A percentile compares a stretch with the other conserved stretches of the same genome.
Conservation (phyloP, 2,329 filamentous ascomycete species). For the Nigrospora osmanthi region DNA sequence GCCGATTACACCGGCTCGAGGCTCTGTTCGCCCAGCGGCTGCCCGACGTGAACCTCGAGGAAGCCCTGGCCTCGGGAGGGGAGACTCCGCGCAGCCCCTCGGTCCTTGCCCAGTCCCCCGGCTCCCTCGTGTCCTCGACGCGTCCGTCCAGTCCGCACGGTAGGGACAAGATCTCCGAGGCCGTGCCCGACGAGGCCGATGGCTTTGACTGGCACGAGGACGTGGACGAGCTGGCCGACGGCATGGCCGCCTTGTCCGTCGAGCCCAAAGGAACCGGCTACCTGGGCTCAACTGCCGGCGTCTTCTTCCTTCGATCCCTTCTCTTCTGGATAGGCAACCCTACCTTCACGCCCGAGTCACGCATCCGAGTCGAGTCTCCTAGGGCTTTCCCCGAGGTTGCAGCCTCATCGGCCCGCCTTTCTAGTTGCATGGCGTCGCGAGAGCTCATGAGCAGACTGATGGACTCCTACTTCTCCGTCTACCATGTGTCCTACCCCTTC, state of each 20-base stretch:
- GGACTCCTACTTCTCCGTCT: constrained; percentile 33
- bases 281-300: constrained; percentile 21
- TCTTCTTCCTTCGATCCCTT: constrained; percentile 20
- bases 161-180: constrained; percentile 13
- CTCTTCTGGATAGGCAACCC: constrained; percentile 16
- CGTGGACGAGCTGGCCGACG: constrained; percentile 21
- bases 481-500: constrained; percentile 35
- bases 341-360: not conserved
- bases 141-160: not conserved
- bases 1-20: constrained; percentile 11
- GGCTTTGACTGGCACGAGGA: constrained; percentile 25
- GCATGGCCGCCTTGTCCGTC: constrained; percentile 27
- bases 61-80: constrained; percentile 5
- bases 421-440: constrained; percentile 12
- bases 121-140: not conserved
- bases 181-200: constrained; percentile 19
- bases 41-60: constrained; percentile 14
- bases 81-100: not conserved
- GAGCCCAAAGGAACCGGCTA: constrained; percentile 25
- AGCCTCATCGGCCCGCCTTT: constrained; percentile 8
- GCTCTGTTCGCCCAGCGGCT: constrained; percentile 11
- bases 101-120: not conserved
- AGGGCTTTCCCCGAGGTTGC: not conserved
- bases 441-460: constrained; percentile 18
- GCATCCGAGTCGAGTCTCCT: not conserved